Base-by-base conservation (phyloP, 1,139 yeast genomes). In the Geotrichum cucujoidarum region DNA sequence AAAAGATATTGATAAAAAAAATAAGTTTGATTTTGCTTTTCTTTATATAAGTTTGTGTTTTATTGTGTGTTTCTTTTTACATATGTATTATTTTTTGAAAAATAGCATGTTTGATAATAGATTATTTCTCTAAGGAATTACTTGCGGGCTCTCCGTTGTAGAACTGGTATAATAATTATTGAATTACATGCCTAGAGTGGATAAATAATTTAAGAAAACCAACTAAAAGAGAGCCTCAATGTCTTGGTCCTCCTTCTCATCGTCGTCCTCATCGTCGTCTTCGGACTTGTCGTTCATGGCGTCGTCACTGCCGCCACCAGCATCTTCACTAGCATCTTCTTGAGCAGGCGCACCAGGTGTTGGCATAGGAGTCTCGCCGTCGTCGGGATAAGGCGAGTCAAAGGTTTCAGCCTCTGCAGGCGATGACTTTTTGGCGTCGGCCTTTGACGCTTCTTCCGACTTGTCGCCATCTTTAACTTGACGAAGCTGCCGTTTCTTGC, bases 401-500 rank as follows among this genome's bases (percentile, higher is more conserved):
- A 18, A 33, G 5, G 6, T 11, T 14, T 10, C 37, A 16, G 37
- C 8, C 16, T 17, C 37, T 6, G 27, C 6, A 17, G 10, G 8
- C 5, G 24, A 21, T 25, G 25, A 32, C 48, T 4, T 45, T 34
- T 24, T 14, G 33, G 6, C 27, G 18, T 29, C 22, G 17, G 21
- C 10, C 11, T 29, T 16, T 13, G 33, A 4, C 24, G 53, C 55
- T 7, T 56, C 64, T 1, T 56, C 60, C 1, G 52, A 61, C 14
- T 58, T 63, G 13, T 53, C 46, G 4, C 56, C 59, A n/a, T 56
- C 55, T 2, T 57, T 46, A 6, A 36, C 50, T 4, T 61, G 67
- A 51, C 67, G 70, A 58, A 90, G 73, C 60, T 85, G 92, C 51
- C 84, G 74, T 68, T 78, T 79, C 72, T 92, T 92, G 60, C 79